A percentile compares a stretch with the other conserved stretches of the same genome.
Evolutionary conservation across 78 protist species (phyloP).

Genomic region (Pigoraptor vietnamica): DNA sequence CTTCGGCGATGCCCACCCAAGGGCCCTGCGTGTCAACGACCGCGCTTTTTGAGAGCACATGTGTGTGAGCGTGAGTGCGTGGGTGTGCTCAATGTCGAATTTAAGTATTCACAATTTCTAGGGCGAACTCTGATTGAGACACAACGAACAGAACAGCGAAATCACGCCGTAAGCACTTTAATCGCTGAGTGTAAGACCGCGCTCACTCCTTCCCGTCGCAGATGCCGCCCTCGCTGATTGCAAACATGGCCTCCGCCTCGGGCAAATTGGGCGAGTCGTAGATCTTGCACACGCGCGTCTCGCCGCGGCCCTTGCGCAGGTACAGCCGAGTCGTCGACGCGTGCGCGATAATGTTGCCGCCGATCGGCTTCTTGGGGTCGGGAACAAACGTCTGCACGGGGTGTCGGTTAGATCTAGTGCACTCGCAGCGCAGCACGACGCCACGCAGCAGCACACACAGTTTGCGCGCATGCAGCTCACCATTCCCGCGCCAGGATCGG

Average conservation of each 20-base stretch:
- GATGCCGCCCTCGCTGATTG: conserved; percentile 21
- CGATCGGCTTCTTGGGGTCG: conserved; percentile 82
- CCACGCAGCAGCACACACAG: no score
- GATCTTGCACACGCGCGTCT: conserved; percentile 85
- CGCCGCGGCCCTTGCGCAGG: conserved; percentile 92
- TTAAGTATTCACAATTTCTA: no score
- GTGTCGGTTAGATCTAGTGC: neutral
- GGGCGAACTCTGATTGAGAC: no score
- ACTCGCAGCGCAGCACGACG: no score
- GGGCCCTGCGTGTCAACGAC: neutral
- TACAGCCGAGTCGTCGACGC: conserved; percentile 92
- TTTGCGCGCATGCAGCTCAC: neutral
- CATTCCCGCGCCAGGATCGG: conserved; percentile 71
- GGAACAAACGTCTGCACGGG: conserved; percentile 44
- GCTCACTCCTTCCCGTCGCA: neutral
- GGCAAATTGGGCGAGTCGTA: conserved; percentile 37
- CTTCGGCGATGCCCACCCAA: neutral
- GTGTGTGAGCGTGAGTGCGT: neutral
- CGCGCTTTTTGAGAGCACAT: neutral
- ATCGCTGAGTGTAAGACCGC: neutral
- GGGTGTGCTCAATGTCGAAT: no score
- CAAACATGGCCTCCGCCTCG: conserved; percentile 16
- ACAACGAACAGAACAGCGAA: no score
- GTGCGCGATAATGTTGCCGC: conserved; percentile 98
- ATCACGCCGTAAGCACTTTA: neutral